A percentile compares a stretch with the other conserved stretches of the same genome.
Conservation (phyloP, 2,329 filamentous ascomycete genomes). For the Cladosporium sphaerospermum region DNA sequence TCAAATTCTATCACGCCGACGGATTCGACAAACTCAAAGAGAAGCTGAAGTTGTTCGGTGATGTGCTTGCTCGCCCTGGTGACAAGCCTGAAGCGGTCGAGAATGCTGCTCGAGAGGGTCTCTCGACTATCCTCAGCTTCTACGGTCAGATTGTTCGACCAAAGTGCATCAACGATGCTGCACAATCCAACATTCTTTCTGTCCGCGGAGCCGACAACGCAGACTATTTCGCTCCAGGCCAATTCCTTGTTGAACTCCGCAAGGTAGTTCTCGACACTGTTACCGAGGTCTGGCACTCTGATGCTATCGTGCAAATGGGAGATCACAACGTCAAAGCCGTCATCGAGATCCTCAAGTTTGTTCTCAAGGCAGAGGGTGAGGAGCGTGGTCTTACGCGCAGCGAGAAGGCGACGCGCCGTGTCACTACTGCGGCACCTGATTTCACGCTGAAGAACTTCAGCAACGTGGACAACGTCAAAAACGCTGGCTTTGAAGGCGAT, state of each 20-base stretch:
- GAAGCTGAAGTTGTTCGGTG: slow-evolving; percentile 23
- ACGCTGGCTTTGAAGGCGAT: slow-evolving; percentile 50
- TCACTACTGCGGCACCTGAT: slow-evolving; percentile 42
- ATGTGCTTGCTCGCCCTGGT: slow-evolving; percentile 35
- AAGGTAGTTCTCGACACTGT: slow-evolving; percentile 72
- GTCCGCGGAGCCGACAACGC: slow-evolving; percentile 39
- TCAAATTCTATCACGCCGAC: slow-evolving; percentile 76
- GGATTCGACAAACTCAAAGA: slow-evolving; percentile 69
- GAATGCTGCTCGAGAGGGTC: slow-evolving; percentile 26
- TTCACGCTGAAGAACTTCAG: slow-evolving; percentile 48
- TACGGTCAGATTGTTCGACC: slow-evolving; percentile 70
- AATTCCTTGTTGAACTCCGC: slow-evolving; percentile 82
- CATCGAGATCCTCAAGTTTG: slow-evolving; percentile 74
- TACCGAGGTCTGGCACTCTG: slow-evolving; percentile 75
- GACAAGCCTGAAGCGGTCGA: slow-evolving; percentile 22
- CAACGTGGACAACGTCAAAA: slow-evolving; percentile 37
- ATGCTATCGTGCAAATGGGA: slow-evolving; percentile 73
- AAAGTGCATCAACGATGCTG: slow-evolving; percentile 74
- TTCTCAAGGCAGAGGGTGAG: slow-evolving; percentile 74
- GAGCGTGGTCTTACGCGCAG: slow-evolving; percentile 54
- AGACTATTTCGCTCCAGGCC: slow-evolving; percentile 60
- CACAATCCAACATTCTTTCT: slow-evolving; percentile 54
- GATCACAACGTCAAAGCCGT: slow-evolving; percentile 70
- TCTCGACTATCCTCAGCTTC: slow-evolving; percentile 79
- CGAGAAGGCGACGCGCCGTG: slow-evolving; percentile 51